Conservation (phyloP, 345 rosid species). For the Populus tremula region DNA sequence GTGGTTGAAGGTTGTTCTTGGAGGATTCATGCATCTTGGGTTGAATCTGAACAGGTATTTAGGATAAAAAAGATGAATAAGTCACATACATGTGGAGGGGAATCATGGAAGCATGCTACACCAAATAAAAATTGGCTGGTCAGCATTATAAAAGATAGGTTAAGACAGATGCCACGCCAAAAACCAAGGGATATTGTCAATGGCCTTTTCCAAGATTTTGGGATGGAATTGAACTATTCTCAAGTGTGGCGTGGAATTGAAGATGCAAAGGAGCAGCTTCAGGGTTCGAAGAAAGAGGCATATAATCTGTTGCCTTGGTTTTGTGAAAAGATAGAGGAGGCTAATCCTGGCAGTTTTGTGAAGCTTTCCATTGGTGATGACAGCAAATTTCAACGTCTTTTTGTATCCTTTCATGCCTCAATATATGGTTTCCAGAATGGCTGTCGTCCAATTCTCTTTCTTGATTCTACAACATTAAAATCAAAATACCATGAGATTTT, state of each 20-base stretch:
- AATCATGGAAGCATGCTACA: conserved; percentile 78
- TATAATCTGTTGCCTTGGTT: conserved; percentile 67
- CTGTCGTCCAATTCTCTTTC: conserved; percentile 87
- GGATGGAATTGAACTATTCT: conserved; percentile 67
- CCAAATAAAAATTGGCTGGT: conserved; percentile 86
- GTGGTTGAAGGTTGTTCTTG: conserved; percentile 63
- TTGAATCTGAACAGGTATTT: conserved; percentile 60
- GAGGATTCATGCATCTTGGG: conserved; percentile 81
- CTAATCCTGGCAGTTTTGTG: conserved; percentile 72
- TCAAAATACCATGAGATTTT: conserved; percentile 76
- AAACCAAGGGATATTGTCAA: conserved; percentile 74
- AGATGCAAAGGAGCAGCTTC: conserved; percentile 80
- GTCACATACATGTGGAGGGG: conserved; percentile 70
- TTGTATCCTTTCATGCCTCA: conserved; percentile 63
- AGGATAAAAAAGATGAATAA: conserved; percentile 58
- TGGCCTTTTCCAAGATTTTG: conserved; percentile 65
- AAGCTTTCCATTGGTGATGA: conserved; percentile 53
- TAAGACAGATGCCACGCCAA: conserved; percentile 69
- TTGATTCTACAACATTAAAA: conserved; percentile 62
- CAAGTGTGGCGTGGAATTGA: conserved; percentile 87
- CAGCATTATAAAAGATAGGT: conserved; percentile 67
- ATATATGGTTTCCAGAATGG: conserved; percentile 66
- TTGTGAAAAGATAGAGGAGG: conserved; percentile 55
- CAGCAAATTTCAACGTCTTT: conserved; percentile 67
- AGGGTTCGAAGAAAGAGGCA: conserved; percentile 71